Base-by-base conservation (phyloP, 805 yeast genomes). In the Wickerhamiella qilinensis region DNA sequence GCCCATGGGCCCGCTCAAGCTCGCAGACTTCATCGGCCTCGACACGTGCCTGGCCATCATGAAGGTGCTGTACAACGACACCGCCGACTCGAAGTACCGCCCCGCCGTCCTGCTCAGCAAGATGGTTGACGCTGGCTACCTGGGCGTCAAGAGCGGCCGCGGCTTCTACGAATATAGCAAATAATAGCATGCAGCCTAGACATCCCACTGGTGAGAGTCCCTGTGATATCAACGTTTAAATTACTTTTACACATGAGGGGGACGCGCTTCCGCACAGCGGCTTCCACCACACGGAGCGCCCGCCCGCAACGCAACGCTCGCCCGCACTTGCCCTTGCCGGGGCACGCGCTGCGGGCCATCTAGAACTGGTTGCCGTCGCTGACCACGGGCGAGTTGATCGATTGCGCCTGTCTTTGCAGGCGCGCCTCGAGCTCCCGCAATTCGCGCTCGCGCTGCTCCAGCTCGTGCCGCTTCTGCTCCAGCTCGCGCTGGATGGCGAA, bases 401-500 rank as follows among this genome's bases (percentile, higher is more conserved):
- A 27, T 37, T 39, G 41, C 5, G 77, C 71, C 54, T 75, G 83
- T 34, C 64, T 67, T 43, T 71, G 69, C 47, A 77, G 64, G 51
- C 83, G 64, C 52, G 71, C 77, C 53, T 76, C 94, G 48, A 84
- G 79, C 47, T 79, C 88, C 50, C 74, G 75, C 54, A 84, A 68
- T 57, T 85, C 94, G 51, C 74, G 71, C 58, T 85, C 96, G 54
- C 94, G 73, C 47, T 76, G 80, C 55, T 80, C 67, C 44, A 85
- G 69, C 58, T 85, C 95, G 52, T 77, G 75, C 49, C 91, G 69
- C 65, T 85, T 82, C 56, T 69, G 67, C 54, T 79, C 65, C 55
- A 85, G 67, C 58, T 84, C 94, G 54, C 77, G 81, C 60, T 85
- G 94, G 20, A 85, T 93, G 50, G 91, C 68, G 58, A 77, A 84